These are phyloP conservation scores for Gaultheria prostrata DNA, from an alignment of 148 eudicot genomes.

Conservation along the genomic window DNA sequence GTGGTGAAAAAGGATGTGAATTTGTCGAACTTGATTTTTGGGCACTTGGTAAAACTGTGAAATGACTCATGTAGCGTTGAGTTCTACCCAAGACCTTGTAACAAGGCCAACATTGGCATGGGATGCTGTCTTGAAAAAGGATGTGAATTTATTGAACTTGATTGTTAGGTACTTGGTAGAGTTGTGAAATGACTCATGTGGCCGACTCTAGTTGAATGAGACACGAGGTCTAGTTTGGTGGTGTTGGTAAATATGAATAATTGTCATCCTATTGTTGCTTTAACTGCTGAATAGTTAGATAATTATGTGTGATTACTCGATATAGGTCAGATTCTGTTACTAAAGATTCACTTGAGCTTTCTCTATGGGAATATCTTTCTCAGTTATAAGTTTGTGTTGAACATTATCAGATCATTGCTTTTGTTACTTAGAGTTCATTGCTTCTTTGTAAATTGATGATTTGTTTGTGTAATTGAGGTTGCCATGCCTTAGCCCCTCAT, in stretches of 20 bases:
- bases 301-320: no score
- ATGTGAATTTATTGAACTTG: neutral
- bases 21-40: no score
- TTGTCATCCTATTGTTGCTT: neutral
- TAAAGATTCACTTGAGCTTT: neutral
- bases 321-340: neutral
- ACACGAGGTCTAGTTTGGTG: neutral
- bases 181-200: neutral
- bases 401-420: neutral
- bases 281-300: neutral
- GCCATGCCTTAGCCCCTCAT: no score
- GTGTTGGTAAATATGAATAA: neutral
- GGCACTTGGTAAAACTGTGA: no score
- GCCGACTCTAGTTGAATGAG: neutral
- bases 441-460: neutral
- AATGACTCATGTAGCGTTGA: no score
- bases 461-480: no score
- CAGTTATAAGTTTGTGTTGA: conserved; percentile 8
- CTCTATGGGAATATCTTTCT: neutral
- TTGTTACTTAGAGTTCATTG: neutral
- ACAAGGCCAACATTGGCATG: neutral
- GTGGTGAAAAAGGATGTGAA: no score
- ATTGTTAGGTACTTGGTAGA: neutral
- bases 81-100: no score
- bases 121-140: neutral